phyloP scores from a whole-genome alignment of 2,329 filamentous ascomycete species.

The Dactylellina sp. region DNA sequence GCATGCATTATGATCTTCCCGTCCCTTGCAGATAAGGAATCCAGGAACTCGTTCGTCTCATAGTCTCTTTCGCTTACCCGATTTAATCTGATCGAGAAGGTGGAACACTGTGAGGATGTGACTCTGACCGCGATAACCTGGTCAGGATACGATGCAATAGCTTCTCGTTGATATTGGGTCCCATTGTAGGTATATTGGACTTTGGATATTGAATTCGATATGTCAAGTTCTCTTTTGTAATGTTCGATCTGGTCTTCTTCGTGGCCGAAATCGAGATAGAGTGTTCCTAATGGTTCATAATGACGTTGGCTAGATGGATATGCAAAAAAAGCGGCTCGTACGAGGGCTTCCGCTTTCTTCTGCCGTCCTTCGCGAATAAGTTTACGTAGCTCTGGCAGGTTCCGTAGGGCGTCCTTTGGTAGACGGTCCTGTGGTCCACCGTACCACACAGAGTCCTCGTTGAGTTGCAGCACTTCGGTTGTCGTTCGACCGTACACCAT shows the following conservation, averaged over 20 bases:
- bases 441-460: conserved; percentile 68
- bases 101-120: conserved; percentile 58
- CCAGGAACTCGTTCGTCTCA: conserved; percentile 66
- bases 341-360: conserved; percentile 65
- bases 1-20: conserved; percentile 63
- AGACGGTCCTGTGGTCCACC: conserved; percentile 66
- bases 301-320: conserved; percentile 66
- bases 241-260: conserved; percentile 58
- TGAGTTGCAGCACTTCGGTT: conserved; percentile 66
- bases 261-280: conserved; percentile 65
- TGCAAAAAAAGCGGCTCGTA: conserved; percentile 65
- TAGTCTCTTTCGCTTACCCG: conserved; percentile 65
- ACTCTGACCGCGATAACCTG: conserved; percentile 63
- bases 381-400: conserved; percentile 64
- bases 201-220: conserved; percentile 63
- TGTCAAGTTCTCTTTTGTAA: conserved; percentile 65
- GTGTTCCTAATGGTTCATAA: conserved; percentile 66
- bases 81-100: conserved; percentile 61
- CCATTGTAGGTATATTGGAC: conserved; percentile 64
- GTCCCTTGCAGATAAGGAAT: conserved; percentile 62
- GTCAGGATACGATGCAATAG: conserved; percentile 65
- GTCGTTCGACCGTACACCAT: conserved; percentile 67
- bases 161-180: conserved; percentile 63
- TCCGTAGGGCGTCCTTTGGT: conserved; percentile 63
- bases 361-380: conserved; percentile 65